Base-by-base conservation (phyloP, 352 stramenopile species). In the Phytophthora tentaculata region DNA sequence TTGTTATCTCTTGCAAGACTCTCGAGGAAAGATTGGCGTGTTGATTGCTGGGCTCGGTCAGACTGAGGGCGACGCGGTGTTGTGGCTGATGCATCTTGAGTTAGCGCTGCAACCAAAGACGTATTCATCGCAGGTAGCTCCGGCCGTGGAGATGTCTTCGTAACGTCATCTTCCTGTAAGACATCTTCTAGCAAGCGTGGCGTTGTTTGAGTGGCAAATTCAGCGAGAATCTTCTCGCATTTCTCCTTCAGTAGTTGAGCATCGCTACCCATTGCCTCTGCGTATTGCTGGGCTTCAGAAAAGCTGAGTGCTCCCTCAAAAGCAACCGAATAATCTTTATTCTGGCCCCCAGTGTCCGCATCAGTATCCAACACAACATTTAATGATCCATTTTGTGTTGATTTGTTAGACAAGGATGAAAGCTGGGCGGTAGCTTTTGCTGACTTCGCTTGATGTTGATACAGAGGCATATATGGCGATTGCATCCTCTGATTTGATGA, bases 231-330 rank as follows among this genome's bases (percentile, higher is more conserved):
- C 24, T 43, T 61, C 20, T 55, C 41, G 2, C 50, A 35, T 24
- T 61, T 70, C 13, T 60, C 39, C 44, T 74, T 68, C 20, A 62
- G 29, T 50, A 55, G 28, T 28, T 68, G 61, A 10, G 28, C 28
- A 43, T 61, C 60, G 13, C 26, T 71, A 22, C 17, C 43, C 54
- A 76, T 67, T n/a, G 73, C 68, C 4, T 51, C 54, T 26, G 54
- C 54, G 16, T 79, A 49, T 29, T 67, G 66, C 12, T 79, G 69
- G 0, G 74, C 80, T 55, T 86, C 76, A 0, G 68, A 61, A 35
- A 88, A 91, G 52, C 61, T 87, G 17, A 57, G 70, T 0, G 63
- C 67, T 29, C 73, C 77, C 32, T 77, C 67, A 63, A 89, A 84
- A 0, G 53, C 22, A 23, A 64, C 55, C 7, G 32, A 66, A 9